Conservation (phyloP, 768 basidiomycete genomes). For the Tricholoma furcatifolium region DNA sequence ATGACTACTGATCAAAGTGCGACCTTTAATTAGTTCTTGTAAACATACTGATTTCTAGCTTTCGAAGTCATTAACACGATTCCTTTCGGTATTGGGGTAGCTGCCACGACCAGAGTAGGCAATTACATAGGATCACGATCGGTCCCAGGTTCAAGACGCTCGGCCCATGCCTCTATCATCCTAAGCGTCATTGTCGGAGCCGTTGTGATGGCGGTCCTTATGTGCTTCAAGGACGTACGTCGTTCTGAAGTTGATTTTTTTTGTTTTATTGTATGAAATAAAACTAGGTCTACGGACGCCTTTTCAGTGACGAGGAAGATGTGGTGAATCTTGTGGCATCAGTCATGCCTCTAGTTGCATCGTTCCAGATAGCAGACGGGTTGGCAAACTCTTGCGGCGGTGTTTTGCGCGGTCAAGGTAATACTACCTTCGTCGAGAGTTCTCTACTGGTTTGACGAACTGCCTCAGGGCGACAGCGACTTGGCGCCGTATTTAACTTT, state of each 20-base stretch:
- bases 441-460: neutral
- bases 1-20: conserved; percentile 80
- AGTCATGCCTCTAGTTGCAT: conserved; percentile 73
- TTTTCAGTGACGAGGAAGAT: conserved; percentile 66
- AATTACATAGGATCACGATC: conserved; percentile 66
- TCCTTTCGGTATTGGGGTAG: conserved; percentile 76
- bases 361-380: conserved; percentile 71
- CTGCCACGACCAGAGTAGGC: conserved; percentile 71
- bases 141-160: conserved; percentile 49
- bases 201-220: conserved; percentile 57
- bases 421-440: conserved; percentile 11
- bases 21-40: conserved; percentile 6
- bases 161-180: conserved; percentile 63
- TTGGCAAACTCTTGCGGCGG: conserved; percentile 64
- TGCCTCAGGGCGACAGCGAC: conserved; percentile 58
- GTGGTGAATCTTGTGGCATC: conserved; percentile 57
- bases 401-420: conserved; percentile 78
- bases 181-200: conserved; percentile 60
- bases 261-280: too few species aligned
- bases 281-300: conserved; percentile 59
- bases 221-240: conserved; percentile 53
- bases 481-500: conserved; percentile 73
- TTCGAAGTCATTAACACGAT: conserved; percentile 63
- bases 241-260: too few species aligned
- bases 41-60: neutral